Evolutionary conservation across 139 green algal genomes (phyloP), one percentile per base, ranked within the genome.

Genomic region (Coelastrella sp.): DNA sequence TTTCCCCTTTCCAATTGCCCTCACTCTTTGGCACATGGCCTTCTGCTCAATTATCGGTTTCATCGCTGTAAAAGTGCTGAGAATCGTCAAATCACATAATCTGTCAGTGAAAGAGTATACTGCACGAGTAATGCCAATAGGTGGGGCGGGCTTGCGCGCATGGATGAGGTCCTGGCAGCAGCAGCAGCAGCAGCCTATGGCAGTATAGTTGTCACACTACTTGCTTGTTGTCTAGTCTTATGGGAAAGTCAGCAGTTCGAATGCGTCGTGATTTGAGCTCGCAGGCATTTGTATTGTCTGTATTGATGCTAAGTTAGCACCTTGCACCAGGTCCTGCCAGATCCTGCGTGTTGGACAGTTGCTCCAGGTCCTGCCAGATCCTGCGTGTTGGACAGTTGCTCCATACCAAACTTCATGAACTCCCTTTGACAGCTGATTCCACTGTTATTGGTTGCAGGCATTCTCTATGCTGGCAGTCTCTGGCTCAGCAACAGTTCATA

Each of bases 401-500:
- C 19, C 67, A 32, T 32, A 11, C 5, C 27, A 32, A 6, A 43
- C 71, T 32, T 7, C 11, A 21, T 32, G 0, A 8, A 25, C n/a
- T 21, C 41, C 5, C 38, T 94, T 93, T 2, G 48, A 11, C 17
- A 4, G 13, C 17, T 2, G 48, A 57, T 1, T 2, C 17, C 17
- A 23, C 13, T 57, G 48, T 15, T 67, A 87, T 89, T 8, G 80
- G 86, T 0, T 86, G 66, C 89, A 94, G 91, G 91, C 23, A 53
- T 93, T 4, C 82, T 98, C 50, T 99, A 98, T 88, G 95, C 97
- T 19, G 85, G 91, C 35, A 96, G 89, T 63, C 89, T 99, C 27
- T 99, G 97, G 97, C 92, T 99, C 27, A 94, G 91, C 79, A 99
- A 99, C 90, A 96, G 94, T 0, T 90, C 97, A 2, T 99, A 99